These are phyloP conservation scores for Cryptococcus floricola DNA, from an alignment of 1,284 basidiomycete genomes.

Conservation along the genomic window DNA sequence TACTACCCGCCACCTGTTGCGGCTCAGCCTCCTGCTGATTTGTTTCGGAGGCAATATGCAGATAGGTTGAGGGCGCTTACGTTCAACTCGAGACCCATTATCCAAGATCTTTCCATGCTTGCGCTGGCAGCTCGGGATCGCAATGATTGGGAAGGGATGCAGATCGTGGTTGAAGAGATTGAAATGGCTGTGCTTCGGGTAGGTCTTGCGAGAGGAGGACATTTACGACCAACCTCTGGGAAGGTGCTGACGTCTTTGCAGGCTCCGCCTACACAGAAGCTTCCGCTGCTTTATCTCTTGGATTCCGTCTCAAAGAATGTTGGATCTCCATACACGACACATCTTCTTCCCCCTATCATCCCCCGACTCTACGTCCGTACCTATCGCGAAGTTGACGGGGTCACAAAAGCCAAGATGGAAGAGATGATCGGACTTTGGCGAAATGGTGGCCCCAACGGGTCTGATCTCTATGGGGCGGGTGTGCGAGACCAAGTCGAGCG, in stretches of 20 bases:
- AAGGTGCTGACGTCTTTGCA: conserved; percentile 40
- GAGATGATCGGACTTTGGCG: conserved; percentile 93
- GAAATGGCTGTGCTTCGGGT: conserved; percentile 74
- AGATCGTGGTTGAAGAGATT: conserved; percentile 80
- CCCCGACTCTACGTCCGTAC: conserved; percentile 75
- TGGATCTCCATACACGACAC: conserved; percentile 78
- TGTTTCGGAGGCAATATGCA: conserved; percentile 59
- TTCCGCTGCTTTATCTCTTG: conserved; percentile 90
- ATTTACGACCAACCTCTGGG: neutral
- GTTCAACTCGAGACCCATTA: conserved; percentile 93
- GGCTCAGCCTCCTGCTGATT: conserved; percentile 24
- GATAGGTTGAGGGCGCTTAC: conserved; percentile 76
- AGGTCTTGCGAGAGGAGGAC: conserved; percentile 21
- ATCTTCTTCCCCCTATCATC: conserved; percentile 67
- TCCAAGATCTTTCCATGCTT: conserved; percentile 89
- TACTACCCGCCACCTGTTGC: conserved; percentile 3
- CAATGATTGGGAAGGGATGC: conserved; percentile 66
- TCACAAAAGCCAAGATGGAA: conserved; percentile 86
- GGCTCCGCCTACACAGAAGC: conserved; percentile 87
- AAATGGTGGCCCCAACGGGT: conserved; percentile 70
- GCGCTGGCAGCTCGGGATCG: conserved; percentile 65
- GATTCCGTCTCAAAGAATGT: conserved; percentile 97
- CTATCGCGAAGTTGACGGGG: conserved; percentile 75
- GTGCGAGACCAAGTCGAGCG: conserved; percentile 39
- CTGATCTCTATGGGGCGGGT: conserved; percentile 60